Base-by-base conservation (phyloP, 1,284 basidiomycete genomes). In the Moesziomyces sp. region DNA sequence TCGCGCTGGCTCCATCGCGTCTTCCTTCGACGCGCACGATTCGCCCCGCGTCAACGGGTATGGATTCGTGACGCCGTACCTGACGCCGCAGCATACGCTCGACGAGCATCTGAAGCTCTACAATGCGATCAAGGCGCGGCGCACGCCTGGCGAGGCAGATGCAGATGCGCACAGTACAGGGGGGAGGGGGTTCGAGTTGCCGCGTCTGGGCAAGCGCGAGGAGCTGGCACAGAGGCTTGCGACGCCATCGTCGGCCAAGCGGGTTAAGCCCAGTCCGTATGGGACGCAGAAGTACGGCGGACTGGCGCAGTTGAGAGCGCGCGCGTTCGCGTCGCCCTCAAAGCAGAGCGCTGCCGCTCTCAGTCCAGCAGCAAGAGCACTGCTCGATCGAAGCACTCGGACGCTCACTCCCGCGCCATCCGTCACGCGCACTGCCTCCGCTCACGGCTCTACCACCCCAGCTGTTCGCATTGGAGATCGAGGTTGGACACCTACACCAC, bases 41-140 rank as follows among this genome's bases (percentile, higher is more conserved):
- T 56, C 71, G 16, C 79, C 78, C 0, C 66, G 57, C 11, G 74
- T 83, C 13, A 63, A 59, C 35, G 81, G 79, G 7, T 83, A 74
- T 43, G 68, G 70, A 11, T 83, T 80, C 44, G 79, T 83, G 13
- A 70, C 63, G 3, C 76, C 77, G 3, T 55, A 64, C 35, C 60
- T 58, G 0, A 68, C 71, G 6, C 68, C 79, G 3, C 55, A 50
- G 1, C 58, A 63, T 10, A 48, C 21, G 10, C 21, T 38, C 11
- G 52, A 61, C 13, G 62, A 66, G 47, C 55, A 66, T 24, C 46
- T 76, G 42, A 51, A 59, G 13, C 56, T 73, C 5, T 68, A 68
- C 44, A 51, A 68, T 9, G 55, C 47, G 24, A 68, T 68, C 35
- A 61, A 61, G 19, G 43, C 42, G n/a, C n/a, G 18, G 18, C n/a